phyloP scores from a whole-genome alignment of 2,329 filamentous ascomycete genomes.

The Chaetothyriales sp. region DNA sequence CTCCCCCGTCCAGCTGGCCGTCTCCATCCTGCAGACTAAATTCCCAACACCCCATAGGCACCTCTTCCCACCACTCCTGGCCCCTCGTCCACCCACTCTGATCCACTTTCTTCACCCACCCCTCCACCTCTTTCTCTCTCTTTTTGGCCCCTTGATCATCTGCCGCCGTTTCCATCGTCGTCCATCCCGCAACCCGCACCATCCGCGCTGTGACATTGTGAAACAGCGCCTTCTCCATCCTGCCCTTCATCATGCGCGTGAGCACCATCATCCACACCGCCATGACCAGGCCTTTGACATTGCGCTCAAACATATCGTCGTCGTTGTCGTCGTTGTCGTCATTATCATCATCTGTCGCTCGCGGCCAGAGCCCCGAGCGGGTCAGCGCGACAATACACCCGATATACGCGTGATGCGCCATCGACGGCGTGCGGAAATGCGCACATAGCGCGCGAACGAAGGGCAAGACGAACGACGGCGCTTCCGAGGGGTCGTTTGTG shows the following conservation, averaged over 20 bases:
- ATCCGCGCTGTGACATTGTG: conserved; percentile 6
- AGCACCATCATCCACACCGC: conserved; percentile 33
- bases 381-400: conserved; percentile 47
- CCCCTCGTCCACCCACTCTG: conserved; percentile 39
- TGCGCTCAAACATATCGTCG: conserved; percentile 21
- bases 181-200: background rate
- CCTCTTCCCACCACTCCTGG: conserved; percentile 55
- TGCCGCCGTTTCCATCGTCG: conserved; percentile 14
- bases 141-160: conserved; percentile 31
- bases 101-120: conserved; percentile 48
- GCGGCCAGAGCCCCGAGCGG: conserved; percentile 34
- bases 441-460: conserved; percentile 53
- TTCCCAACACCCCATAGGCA: conserved; percentile 29
- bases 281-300: conserved; percentile 27
- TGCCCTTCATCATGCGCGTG: conserved; percentile 21
- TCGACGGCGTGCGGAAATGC: conserved; percentile 44
- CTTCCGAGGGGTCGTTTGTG: conserved; percentile 20
- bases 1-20: background rate
- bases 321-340: conserved; percentile 34
- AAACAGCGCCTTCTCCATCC: conserved; percentile 15
- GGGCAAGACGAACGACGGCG: conserved; percentile 55
- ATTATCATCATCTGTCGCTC: conserved; percentile 20
- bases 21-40: conserved; percentile 12
- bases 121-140: conserved; percentile 38
- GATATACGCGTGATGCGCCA: conserved; percentile 60